Conservation (phyloP, 2,329 filamentous ascomycete genomes). For the Fusarium armeniacum region DNA sequence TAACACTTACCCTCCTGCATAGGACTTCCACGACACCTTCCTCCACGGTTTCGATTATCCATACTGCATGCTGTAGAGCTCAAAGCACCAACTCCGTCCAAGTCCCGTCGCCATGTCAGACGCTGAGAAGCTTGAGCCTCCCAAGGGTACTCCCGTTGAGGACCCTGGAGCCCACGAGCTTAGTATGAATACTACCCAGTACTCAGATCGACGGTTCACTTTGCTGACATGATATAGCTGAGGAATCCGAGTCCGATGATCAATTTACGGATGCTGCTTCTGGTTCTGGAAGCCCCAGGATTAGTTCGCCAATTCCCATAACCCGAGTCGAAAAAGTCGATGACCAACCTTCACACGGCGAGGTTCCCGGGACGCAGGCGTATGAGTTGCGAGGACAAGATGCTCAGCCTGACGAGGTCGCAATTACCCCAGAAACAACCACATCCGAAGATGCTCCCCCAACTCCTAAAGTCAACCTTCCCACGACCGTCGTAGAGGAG, state of each 20-base stretch:
- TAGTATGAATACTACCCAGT: slow-evolving; percentile 56
- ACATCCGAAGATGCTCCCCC: slow-evolving; percentile 44
- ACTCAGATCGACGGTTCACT: slow-evolving; percentile 1
- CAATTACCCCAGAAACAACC: slow-evolving; percentile 57
- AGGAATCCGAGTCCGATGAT: slow-evolving; percentile 75
- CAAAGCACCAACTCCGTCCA: slow-evolving; percentile 18
- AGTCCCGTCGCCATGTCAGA: slow-evolving; percentile 49
- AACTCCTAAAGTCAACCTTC: slow-evolving; percentile 53
- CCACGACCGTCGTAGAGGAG: slow-evolving; percentile 69
- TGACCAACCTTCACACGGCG: slow-evolving; percentile 66
- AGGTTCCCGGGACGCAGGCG: slow-evolving; percentile 72
- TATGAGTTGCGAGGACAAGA: slow-evolving; percentile 69
- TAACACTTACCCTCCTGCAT: slow-evolving; percentile 18
- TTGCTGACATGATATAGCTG: slow-evolving; percentile 57
- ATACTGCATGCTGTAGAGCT: slow-evolving; percentile 41
- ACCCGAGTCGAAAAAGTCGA: slow-evolving; percentile 72
- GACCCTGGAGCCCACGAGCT: slow-evolving; percentile 73
- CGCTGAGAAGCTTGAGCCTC: slow-evolving; percentile 52
- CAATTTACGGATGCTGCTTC: slow-evolving; percentile 78
- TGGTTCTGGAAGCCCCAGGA: slow-evolving; percentile 59
- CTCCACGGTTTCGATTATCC: slow-evolving; percentile 21
- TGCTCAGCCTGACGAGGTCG: slow-evolving; percentile 72
- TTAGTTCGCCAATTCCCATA: slow-evolving; percentile 68
- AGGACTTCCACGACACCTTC: slow-evolving; percentile 34
- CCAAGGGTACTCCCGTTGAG: slow-evolving; percentile 54